Conservation (phyloP, 2,329 filamentous ascomycete genomes). For the Fusarium concolor region DNA sequence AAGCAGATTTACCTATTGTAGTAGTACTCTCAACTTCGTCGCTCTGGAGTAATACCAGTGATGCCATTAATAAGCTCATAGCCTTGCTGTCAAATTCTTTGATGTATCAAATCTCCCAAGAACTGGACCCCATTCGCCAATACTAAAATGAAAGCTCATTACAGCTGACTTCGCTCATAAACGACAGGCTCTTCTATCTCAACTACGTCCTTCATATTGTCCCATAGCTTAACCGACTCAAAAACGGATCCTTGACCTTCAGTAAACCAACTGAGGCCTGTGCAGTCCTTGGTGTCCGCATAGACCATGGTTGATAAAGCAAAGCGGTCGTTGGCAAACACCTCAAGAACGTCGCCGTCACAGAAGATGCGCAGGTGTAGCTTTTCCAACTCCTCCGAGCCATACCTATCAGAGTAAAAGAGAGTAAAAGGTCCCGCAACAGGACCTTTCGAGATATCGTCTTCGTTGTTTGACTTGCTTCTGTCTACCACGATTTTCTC, state of each 20-base stretch:
- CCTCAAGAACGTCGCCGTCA: constrained; percentile 44
- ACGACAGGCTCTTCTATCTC: constrained; percentile 25
- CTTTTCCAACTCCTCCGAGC: constrained; percentile 35
- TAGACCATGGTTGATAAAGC: constrained; percentile 47
- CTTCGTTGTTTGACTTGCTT: constrained; percentile 47
- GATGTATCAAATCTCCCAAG: too few species aligned
- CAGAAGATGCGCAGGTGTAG: constrained; percentile 41
- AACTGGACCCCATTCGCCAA: background rate
- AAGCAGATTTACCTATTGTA: background rate
- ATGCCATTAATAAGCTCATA: background rate
- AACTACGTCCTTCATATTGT: constrained; percentile 34
- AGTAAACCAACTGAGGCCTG: constrained; percentile 43
- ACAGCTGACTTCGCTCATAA: constrained; percentile 24
- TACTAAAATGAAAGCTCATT: background rate
- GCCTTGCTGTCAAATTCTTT: too few species aligned
- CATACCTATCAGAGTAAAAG: constrained; percentile 46
- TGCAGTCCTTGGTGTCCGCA: constrained; percentile 26
- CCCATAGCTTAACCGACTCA: constrained; percentile 39
- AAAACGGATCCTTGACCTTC: constrained; percentile 33
- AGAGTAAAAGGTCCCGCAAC: constrained; percentile 59
- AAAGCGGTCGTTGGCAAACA: constrained; percentile 47
- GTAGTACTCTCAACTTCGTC: constrained; percentile 14
- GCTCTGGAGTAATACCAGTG: too few species aligned
- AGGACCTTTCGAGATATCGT: constrained; percentile 51
- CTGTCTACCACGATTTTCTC: constrained; percentile 58